Evolutionary conservation across 257 asterid species (phyloP).

Genomic region (Nicotiana noctiflora): DNA sequence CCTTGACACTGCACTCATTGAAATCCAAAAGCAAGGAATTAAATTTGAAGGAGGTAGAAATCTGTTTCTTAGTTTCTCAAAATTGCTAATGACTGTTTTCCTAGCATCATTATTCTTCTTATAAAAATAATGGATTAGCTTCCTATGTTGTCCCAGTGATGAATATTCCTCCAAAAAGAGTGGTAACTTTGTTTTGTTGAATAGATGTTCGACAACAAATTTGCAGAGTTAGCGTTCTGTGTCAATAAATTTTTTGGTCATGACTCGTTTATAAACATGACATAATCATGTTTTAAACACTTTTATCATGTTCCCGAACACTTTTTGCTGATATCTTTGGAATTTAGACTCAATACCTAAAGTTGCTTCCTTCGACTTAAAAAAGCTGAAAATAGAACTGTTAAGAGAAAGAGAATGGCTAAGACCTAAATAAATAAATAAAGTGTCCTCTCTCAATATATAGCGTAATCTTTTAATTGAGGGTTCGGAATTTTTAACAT

Average conservation of each 20-base stretch:
- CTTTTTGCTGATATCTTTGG: not conserved
- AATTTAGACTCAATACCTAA: not conserved
- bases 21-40: constrained; percentile 40
- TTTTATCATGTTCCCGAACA: not conserved
- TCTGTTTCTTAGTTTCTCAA: not conserved
- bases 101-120: not conserved
- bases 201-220: not conserved
- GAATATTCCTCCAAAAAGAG: not conserved
- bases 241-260: not conserved
- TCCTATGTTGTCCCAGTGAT: not conserved
- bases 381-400: not conserved
- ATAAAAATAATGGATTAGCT: not conserved
- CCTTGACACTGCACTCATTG: constrained; percentile 44
- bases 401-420: not conserved
- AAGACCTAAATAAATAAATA: not conserved
- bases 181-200: not conserved
- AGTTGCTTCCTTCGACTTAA: not conserved
- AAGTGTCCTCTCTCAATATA: not conserved
- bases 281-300: not conserved
- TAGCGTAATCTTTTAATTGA: not conserved
- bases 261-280: not conserved
- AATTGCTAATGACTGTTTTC: not conserved
- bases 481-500: not conserved
- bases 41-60: constrained; percentile 38
- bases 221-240: no score